Evolutionary conservation across 768 basidiomycete species (phyloP), one percentile per base, ranked within the genome.

Genomic region (Boletus tomentosulus): DNA sequence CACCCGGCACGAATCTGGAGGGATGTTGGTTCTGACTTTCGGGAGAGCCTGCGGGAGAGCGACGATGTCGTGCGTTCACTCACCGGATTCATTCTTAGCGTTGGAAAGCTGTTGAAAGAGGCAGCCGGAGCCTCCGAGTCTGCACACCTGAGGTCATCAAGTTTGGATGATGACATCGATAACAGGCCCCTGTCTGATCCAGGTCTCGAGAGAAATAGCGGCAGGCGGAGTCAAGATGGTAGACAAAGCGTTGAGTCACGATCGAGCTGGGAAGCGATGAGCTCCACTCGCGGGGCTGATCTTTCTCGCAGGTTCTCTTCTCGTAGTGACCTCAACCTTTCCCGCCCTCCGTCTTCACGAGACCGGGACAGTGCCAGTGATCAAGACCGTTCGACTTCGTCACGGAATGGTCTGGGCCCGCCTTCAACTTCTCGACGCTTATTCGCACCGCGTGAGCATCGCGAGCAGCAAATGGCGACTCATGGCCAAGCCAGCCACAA

Each of bases 1-100:
- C 71, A 78, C 43, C 58, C 80, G 25, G 76, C 73, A 11, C 81
- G 84, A 50, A 70, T 89, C 28, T 92, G 89, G 89, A 74, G 78
- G 50, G 72, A 76, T 45, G 78, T 91, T 6, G 86, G 86, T 1
- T 78, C 77, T 9, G 89, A 92, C 58, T 87, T 83, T 60, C 72
- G 89, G 35, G 90, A 92, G 49, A 78, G 81, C 48, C 58, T 88
- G 58, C 75, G 85, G 61, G 78, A 83, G 51, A 86, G 86, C 56
- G 91, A 92, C 65, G 90, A 92, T 65, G 73, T 91, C 44, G 85
- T 92, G 4, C 74, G 91, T 51, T 83, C 82, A 7, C 73, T 89
- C 66, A 92, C 90, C 8, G 84, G 82, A 39, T 81, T 92, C 54
- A 68, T 92, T 58, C 71, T 92, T n/a, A 85, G 86, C 31, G 76